A percentile compares a stretch with the other conserved stretches of the same genome.
Conservation (phyloP, 805 yeast species). For the Cyberlindnera japonica region DNA sequence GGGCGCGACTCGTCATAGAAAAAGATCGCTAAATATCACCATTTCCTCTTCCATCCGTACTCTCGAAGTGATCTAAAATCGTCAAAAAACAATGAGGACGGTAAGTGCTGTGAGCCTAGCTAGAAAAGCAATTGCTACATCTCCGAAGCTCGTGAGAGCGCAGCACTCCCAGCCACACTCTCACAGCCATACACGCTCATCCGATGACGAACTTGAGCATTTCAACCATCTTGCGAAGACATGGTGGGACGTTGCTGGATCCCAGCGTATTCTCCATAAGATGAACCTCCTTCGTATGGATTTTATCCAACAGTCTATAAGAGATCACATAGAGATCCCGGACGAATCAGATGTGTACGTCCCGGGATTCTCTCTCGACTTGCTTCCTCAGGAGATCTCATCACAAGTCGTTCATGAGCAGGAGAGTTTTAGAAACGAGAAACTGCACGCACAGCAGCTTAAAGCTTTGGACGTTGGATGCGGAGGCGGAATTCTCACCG, state of each 20-base stretch:
- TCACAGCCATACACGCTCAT: constrained; percentile 34
- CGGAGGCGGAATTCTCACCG: constrained; percentile 95
- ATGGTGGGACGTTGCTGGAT: constrained; percentile 98
- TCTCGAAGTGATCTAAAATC: no score
- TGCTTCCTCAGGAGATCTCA: constrained; percentile 59
- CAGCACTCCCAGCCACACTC: constrained; percentile 8
- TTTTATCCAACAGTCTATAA: constrained; percentile 65
- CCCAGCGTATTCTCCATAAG: constrained; percentile 89
- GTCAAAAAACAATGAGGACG: neutral
- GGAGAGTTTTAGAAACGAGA: constrained; percentile 39
- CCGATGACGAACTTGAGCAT: constrained; percentile 68
- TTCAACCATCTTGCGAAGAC: constrained; percentile 82
- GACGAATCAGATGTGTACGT: constrained; percentile 45
- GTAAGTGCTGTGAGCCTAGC: neutral
- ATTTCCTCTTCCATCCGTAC: no score
- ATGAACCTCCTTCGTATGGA: constrained; percentile 92
- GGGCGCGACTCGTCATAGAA: no score
- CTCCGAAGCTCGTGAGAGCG: neutral
- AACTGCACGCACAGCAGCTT: constrained; percentile 33
- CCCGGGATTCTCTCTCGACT: constrained; percentile 71
- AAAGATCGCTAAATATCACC: no score
- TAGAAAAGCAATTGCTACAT: neutral
- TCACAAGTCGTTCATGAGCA: constrained; percentile 47
- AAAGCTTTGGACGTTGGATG: constrained; percentile 87
- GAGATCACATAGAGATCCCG: constrained; percentile 20